Evolutionary conservation across 805 yeast species (phyloP).

Genomic region (Hanseniaspora vineae): DNA sequence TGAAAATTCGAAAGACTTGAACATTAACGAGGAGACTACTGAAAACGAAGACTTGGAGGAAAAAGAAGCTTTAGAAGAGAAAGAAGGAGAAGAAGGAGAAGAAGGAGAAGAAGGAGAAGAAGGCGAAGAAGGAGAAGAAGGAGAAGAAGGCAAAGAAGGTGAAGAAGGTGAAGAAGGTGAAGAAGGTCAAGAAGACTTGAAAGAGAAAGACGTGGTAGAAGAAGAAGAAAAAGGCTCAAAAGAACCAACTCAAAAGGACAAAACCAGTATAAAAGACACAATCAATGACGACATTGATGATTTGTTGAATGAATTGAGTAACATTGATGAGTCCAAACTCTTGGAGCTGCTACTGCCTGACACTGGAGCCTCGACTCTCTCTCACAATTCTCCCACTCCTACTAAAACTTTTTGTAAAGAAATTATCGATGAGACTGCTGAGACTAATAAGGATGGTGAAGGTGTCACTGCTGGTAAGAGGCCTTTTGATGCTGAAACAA

Average conservation of each 20-base stretch:
- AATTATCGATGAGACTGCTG: too few species aligned
- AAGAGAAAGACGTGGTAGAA: too few species aligned
- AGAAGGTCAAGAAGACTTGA: not conserved
- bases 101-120: not conserved
- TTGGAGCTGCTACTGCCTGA: constrained; percentile 7
- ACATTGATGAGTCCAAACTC: constrained; percentile 15
- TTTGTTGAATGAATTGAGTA: constrained; percentile 16
- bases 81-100: not conserved
- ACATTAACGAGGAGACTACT: not conserved
- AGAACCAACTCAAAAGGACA: not conserved
- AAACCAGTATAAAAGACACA: constrained; percentile 1
- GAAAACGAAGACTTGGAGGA: not conserved
- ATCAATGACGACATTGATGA: constrained; percentile 22
- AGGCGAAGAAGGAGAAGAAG: not conserved
- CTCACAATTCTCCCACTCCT: not conserved
- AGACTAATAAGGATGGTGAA: too few species aligned
- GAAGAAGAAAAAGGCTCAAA: not conserved
- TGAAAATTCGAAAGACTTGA: not conserved
- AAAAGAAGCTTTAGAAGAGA: constrained; percentile 3
- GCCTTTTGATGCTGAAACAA: too few species aligned
- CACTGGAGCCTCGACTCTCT: constrained; percentile 1
- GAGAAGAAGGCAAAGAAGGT: not conserved
- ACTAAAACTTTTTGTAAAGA: not conserved
- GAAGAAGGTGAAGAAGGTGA: not conserved
- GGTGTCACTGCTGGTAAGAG: too few species aligned